Conservation (phyloP, 345 rosid genomes). For the Moricandia arvensis region DNA sequence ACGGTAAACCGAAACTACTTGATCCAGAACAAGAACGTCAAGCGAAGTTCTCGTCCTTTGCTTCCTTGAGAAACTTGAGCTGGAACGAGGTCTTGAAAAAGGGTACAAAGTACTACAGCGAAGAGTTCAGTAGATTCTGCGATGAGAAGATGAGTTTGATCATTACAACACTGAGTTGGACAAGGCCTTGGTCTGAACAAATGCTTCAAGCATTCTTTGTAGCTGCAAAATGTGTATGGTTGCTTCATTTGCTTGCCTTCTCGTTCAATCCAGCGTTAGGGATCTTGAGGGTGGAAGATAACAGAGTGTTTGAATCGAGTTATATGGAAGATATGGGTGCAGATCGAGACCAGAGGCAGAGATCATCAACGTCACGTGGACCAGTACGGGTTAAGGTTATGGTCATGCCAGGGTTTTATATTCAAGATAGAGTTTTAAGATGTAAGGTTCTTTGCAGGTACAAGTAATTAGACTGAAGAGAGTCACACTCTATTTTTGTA, state of each 20-base stretch:
- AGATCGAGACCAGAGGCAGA: constrained; percentile 55
- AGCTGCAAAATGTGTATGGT: constrained; percentile 88
- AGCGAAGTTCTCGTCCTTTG: constrained; percentile 71
- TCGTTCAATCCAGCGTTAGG: constrained; percentile 74
- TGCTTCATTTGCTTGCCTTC: constrained; percentile 92
- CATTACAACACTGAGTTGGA: constrained; percentile 75
- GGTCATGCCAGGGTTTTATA: constrained; percentile 96
- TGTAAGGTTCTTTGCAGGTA: constrained; percentile 93
- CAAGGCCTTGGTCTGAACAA: constrained; percentile 87
- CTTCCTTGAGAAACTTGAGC: constrained; percentile 77
- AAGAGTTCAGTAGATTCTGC: constrained; percentile 92
- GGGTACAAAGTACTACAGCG: constrained; percentile 91
- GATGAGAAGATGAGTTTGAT: constrained; percentile 95
- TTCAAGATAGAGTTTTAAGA: constrained; percentile 71
- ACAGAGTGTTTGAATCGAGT: constrained; percentile 60
- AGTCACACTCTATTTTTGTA: neutral
- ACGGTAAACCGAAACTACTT: constrained; percentile 66
- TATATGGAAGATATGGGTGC: constrained; percentile 84
- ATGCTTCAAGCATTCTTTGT: constrained; percentile 90
- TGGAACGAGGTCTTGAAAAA: constrained; percentile 94
- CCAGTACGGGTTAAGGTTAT: constrained; percentile 67
- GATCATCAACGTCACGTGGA: constrained; percentile 36
- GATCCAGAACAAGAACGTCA: constrained; percentile 83
- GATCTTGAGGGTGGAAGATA: constrained; percentile 81
- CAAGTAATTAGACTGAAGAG: constrained; percentile 46